Evolutionary conservation across 441 rosid species (phyloP).

Genomic region (Pelargonium cotyledonis): DNA sequence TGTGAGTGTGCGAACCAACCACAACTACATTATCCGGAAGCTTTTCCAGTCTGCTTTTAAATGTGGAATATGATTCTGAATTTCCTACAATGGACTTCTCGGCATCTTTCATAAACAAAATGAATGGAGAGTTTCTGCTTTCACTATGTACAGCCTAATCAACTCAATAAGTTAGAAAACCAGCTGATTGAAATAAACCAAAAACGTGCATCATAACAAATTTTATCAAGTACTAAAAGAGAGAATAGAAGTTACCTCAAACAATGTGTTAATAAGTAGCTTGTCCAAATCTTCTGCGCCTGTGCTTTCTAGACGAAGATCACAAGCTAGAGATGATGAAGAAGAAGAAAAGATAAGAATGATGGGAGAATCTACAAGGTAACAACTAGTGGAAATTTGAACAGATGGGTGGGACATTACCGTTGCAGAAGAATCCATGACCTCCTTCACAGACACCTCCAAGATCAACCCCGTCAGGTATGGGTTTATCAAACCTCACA

Average conservation of each 20-base stretch:
- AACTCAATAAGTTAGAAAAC: not conserved
- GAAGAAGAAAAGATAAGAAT: not conserved
- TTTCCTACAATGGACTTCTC: constrained; percentile 76
- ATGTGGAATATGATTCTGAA: constrained; percentile 55
- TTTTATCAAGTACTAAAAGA: constrained; percentile 7
- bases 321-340: constrained; percentile 43
- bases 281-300: constrained; percentile 74
- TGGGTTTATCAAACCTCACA: constrained; percentile 82
- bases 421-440: constrained; percentile 87
- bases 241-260: constrained; percentile 51
- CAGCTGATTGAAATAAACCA: constrained; percentile 6
- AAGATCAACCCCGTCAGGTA: constrained; percentile 87
- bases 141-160: constrained; percentile 65
- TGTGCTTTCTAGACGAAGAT: constrained; percentile 75
- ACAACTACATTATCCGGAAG: constrained; percentile 70
- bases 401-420: constrained; percentile 32
- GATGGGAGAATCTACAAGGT: constrained; percentile 6
- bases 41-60: constrained; percentile 73
- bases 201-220: constrained; percentile 9
- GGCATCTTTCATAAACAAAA: constrained; percentile 82
- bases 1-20: constrained; percentile 77
- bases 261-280: constrained; percentile 75
- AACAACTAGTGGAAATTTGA: not conserved
- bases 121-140: constrained; percentile 64
- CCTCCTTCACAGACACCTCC: constrained; percentile 93